Evolutionary conservation across 1,139 yeast species (phyloP), one percentile per base, ranked within the genome.

Genomic region (Geotrichum klebahnii): DNA sequence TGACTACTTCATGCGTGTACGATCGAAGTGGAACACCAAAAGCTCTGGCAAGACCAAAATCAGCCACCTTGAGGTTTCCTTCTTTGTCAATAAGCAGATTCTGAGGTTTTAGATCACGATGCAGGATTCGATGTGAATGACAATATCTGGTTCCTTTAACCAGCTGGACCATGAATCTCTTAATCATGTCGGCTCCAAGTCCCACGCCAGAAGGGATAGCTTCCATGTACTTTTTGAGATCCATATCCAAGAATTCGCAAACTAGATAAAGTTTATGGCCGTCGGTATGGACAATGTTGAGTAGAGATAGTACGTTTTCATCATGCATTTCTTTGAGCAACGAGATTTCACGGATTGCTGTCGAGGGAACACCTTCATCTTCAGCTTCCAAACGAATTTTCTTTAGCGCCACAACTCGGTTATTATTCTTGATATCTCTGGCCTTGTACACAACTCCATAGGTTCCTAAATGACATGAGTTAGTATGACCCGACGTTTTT

Each of bases 391-490:
- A 75, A 53, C 98, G 79, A 67, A 92, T 92, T 70, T 92, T 92
- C 68, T 92, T 92, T 61, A 94, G 73, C 0, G 99, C 99, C 42
- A 92, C 98, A 24, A 90, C 79, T 49, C 97, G 75, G 71, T 90
- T 89, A 62, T 87, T 86, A 68, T 92, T 90, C 58, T 83, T 82
- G 52, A 85, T 79, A 66, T 92, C 97, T 42, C 88, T 75, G 2
- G 98, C 98, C 68, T 92, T 92, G 72, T 92, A 94, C 23, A 92
- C 99, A 50, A 92, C 98, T 57, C 98, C 99, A 66, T 92, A 92
- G 3, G 99, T 92, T 56, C 92, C 81, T 77, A 48, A 12, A 22
- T 10, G 5, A 17, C 4, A 20, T 29, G 35, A 9, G 35, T 33
- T 20, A 24, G 43, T n/a, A n/a, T 38, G 12, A 29, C 14, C 20